These are phyloP conservation scores for Xylaria digitata DNA, from an alignment of 2,329 filamentous ascomycete species.

Conservation along the genomic window DNA sequence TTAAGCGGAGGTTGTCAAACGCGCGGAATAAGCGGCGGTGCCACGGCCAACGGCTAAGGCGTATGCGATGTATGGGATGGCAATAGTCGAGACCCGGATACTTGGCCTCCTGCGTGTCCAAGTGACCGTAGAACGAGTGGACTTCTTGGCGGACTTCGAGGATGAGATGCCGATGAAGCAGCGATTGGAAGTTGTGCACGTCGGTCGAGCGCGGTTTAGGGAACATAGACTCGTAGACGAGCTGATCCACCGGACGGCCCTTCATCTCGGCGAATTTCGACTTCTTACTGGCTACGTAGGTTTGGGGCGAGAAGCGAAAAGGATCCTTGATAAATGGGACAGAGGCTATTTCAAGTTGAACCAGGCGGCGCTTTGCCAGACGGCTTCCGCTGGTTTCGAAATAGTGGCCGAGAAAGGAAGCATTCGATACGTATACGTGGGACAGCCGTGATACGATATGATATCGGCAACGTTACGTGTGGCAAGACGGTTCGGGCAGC, in stretches of 20 bases:
- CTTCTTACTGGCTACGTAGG: neutral
- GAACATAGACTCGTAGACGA: constrained; percentile 80
- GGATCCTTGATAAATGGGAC: neutral
- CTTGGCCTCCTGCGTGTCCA: constrained; percentile 82
- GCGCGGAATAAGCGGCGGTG: constrained; percentile 80
- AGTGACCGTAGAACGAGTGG: constrained; percentile 80
- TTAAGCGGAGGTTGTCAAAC: constrained; percentile 77
- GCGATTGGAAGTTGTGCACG: constrained; percentile 75
- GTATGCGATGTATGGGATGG: constrained; percentile 76
- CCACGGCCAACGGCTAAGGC: constrained; percentile 81
- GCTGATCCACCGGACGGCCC: constrained; percentile 74
- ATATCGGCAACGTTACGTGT: constrained; percentile 8
- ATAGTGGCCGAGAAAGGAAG: constrained; percentile 6
- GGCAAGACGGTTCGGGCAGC: constrained; percentile 12
- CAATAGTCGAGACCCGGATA: constrained; percentile 86
- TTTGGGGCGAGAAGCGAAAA: constrained; percentile 14
- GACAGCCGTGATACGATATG: constrained; percentile 10
- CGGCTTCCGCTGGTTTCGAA: neutral
- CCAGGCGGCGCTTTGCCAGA: constrained; percentile 3
- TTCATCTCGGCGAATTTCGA: constrained; percentile 67
- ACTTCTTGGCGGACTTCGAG: constrained; percentile 84
- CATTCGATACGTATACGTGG: constrained; percentile 7
- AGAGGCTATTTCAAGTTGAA: neutral
- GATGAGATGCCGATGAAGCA: constrained; percentile 77
- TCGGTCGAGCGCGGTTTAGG: constrained; percentile 74